Evolutionary conservation across 495 filamentous ascomycete genomes (phyloP), one percentile per base, ranked within the genome.

Genomic region (Penicillium crystallinum): DNA sequence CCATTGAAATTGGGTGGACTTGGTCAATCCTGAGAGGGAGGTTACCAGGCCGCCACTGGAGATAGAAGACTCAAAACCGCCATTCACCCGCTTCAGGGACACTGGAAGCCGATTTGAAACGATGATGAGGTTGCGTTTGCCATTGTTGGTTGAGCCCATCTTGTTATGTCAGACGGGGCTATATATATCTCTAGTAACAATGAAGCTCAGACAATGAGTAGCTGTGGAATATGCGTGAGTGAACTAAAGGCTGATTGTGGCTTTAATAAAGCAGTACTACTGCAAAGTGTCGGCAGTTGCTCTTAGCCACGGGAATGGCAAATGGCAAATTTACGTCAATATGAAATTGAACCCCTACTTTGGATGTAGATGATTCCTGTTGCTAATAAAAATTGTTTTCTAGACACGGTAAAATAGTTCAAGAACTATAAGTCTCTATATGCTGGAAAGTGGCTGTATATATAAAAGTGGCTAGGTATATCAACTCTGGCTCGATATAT

Each of bases 21-120:
- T 95, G 60, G 85, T 85, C 54, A 96, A 70, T 14, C 91, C 91
- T 31, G 86, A 89, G 37, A 96, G 70, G 3, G 91, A 88, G 18
- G 87, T 92, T 47, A 96, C 91, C 9, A 95, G 81, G 8, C 91
- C 91, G 41, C 91, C 91, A 25, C 90, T 93, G 5, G 90, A 95
- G 76, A 95, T 83, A 56, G 79, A 83, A 62, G 91, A 88, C 46
- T 81, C 69, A 67, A 89, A 96, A 7, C 63, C 76, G 64, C 87
- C 86, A 29, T 91, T 85, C 10, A 77, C 77, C 46, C 85, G 79
- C 67, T 91, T 92, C 69, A 95, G 85, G 21, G 89, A 92, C 62
- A 96, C 86, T 4, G 90, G 90, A 12, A 96, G 81, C 34, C 90
- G 87, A 56, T 96, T 96, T 33, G 90, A 95, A 54, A 95, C 80